Evolutionary conservation across 495 filamentous ascomycete species (phyloP).

Genomic region (Endocarpon pusillum): DNA sequence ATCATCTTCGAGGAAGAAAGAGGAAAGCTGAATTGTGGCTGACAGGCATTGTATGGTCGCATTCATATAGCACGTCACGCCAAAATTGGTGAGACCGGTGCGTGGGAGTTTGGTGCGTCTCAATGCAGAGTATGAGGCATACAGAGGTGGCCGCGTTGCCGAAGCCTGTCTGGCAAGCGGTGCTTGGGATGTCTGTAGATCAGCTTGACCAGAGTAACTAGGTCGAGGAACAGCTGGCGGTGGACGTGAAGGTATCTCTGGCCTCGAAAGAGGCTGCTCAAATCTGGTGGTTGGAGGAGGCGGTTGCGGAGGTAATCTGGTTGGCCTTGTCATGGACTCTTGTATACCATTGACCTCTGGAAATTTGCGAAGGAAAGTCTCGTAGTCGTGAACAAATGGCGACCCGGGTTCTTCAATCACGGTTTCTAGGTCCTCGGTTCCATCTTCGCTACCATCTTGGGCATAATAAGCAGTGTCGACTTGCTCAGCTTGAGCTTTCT

Average conservation of each 20-base stretch:
- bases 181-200: constrained; percentile 38
- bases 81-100: constrained; percentile 67
- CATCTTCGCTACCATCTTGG: constrained; percentile 22
- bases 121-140: constrained; percentile 23
- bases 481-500: constrained; percentile 38
- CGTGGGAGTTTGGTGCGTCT: constrained; percentile 33
- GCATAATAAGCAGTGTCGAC: constrained; percentile 28
- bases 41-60: constrained; percentile 68
- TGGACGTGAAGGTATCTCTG: constrained; percentile 43
- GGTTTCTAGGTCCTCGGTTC: constrained; percentile 19
- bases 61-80: constrained; percentile 84
- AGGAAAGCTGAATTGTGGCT: constrained; percentile 51
- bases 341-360: constrained; percentile 53
- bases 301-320: too few relatives aligned
- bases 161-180: constrained; percentile 29
- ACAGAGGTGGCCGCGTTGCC: constrained; percentile 27
- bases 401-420: constrained; percentile 19
- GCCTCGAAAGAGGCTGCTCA: constrained; percentile 21
- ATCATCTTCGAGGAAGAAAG: constrained; percentile 41
- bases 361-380: constrained; percentile 71
- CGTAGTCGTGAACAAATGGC: constrained; percentile 38
- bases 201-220: constrained; percentile 78
- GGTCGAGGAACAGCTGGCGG: constrained; percentile 68
- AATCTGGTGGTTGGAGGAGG: constrained; percentile 11
- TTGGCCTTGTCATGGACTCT: constrained; percentile 54